Evolutionary conservation across 768 basidiomycete species (phyloP).

Genomic region (Paxillus involutus): DNA sequence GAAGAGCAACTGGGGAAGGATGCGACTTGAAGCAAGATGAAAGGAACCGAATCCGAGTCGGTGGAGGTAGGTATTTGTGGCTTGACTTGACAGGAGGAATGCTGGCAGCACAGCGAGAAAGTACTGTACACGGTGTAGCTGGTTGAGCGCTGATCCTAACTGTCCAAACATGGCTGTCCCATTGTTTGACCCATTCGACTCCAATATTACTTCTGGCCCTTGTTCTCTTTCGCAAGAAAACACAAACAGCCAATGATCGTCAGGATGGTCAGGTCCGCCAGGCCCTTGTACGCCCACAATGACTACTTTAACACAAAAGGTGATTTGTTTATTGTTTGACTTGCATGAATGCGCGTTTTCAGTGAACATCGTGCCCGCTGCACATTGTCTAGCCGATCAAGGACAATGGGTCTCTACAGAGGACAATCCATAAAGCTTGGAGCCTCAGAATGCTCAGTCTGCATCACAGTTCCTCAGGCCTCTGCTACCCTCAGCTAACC

Average conservation of each 20-base stretch:
- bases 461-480: constrained; percentile 1
- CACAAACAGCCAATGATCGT: neutral
- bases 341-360: neutral
- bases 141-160: neutral
- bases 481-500: neutral
- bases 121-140: too few relatives aligned
- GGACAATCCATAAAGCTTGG: constrained; percentile 20
- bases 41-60: too few relatives aligned
- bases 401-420: constrained; percentile 17
- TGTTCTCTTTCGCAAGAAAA: neutral
- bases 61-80: too few relatives aligned
- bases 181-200: neutral
- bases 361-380: neutral
- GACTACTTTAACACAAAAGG: constrained; percentile 5
- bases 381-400: neutral
- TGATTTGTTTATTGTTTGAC: constrained; percentile 13
- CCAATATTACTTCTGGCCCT: neutral
- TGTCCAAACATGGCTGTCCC: neutral
- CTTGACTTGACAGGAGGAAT: neutral
- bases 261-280: neutral
- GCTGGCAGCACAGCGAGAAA: too few relatives aligned
- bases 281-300: constrained; percentile 7
- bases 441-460: neutral
- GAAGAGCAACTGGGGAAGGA: neutral
- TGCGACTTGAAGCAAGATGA: neutral